phyloP scores from a whole-genome alignment of 768 basidiomycete genomes.

The Brasilioporus rufonigricans region DNA sequence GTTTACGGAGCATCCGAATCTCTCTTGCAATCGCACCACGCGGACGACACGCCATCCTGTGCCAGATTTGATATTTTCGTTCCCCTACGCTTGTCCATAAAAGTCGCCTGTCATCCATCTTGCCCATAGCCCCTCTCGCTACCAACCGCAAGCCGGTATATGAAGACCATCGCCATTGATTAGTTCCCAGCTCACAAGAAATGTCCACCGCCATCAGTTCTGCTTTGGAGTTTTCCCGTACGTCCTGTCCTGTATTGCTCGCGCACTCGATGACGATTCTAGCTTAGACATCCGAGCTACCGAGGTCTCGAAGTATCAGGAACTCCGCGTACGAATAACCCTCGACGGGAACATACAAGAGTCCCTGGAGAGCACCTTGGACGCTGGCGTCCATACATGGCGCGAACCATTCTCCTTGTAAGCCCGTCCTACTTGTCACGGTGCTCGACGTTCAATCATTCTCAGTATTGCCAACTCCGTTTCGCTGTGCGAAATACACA shows the following conservation, averaged over 20 bases:
- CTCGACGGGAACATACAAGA: conserved; percentile 29
- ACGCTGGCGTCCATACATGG: conserved; percentile 27
- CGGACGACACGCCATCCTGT: conserved; percentile 32
- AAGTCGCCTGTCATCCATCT: conserved; percentile 23
- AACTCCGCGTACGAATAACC: conserved; percentile 26
- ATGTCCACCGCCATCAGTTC: conserved; percentile 20
- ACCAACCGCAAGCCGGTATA: conserved; percentile 24
- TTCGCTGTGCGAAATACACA: conserved; percentile 29
- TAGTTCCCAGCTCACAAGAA: conserved; percentile 6
- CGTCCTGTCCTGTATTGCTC: neutral
- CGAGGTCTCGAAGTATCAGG: conserved; percentile 22
- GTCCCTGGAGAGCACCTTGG: conserved; percentile 27
- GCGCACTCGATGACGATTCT: neutral
- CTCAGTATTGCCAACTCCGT: conserved; percentile 16
- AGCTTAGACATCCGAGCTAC: conserved; percentile 21
- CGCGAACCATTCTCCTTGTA: conserved; percentile 31
- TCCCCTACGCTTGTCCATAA: conserved; percentile 19
- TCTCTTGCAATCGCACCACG: conserved; percentile 23
- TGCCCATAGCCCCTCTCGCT: conserved; percentile 34
- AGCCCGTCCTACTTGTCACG: neutral
- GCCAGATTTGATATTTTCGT: conserved; percentile 32
- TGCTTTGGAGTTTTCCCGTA: conserved; percentile 28
- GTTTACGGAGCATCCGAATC: conserved; percentile 15
- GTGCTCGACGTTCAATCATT: conserved; percentile 9
- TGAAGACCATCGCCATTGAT: conserved; percentile 14